Base-by-base conservation (phyloP, 2,329 filamentous ascomycete species). In the Teratosphaeria destructans region DNA sequence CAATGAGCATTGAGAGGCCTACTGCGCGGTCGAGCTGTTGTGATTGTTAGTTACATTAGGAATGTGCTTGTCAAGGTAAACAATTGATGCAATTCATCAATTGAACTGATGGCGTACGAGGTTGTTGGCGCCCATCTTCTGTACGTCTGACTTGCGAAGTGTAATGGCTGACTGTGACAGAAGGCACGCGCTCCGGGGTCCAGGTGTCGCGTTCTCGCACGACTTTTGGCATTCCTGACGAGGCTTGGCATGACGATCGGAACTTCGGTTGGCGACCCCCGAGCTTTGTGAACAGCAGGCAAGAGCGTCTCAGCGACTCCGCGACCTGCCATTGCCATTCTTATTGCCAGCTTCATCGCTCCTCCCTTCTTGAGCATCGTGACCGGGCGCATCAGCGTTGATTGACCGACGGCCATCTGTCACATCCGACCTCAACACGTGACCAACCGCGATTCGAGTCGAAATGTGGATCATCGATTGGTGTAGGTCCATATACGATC, bases 381-480 rank as follows among this genome's bases (percentile, higher is more conserved):
- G 29, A 32, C 29, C 4, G 29, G 16, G 43, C 23, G n/a, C 5
- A 49, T 14, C 37, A 43, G 16, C 43, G 43, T 5, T 10, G 16
- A 49, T 49, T 49, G 43, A 49, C 43, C 14, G 37, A 43, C 37
- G 29, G 29, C 29, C 29, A 32, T 43, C 3, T 5, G 12, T 43
- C 12, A 43, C 16, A 43, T 14, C 37, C 14, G 4, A 14, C 37
- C 12, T 16, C 37, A 43, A 14, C 10, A 43, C 10, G 14, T 43
- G 10, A 16, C 11, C 37, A 2, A 5, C 12, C 37, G 12, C 37
- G 37, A 43, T 12, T 43, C 37, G 2, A 43, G 37, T n/a, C 61
- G 69, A 59, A 53, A 95, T 96, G 91, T 95, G 90, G 90, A 88
- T 96, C 76, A 78, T 95, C 74, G 91, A 93, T 84, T 96, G 91